phyloP scores from a whole-genome alignment of 169 alveolate species.

The Cryptosporidium ryanae region DNA sequence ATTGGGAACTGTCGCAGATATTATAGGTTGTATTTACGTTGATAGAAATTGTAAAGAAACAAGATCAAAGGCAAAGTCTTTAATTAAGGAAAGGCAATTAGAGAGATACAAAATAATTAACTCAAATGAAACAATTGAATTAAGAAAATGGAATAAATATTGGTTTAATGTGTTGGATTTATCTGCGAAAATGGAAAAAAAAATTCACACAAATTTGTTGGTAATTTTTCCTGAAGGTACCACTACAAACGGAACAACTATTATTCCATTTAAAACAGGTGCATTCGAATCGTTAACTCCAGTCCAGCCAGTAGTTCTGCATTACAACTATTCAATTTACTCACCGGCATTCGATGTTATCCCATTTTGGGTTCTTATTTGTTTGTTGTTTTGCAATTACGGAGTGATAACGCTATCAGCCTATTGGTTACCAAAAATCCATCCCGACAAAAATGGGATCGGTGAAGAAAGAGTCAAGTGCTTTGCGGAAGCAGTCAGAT shows the following conservation, averaged over 20 bases:
- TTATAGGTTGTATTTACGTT: constrained; percentile 57
- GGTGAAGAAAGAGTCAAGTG: too few species aligned
- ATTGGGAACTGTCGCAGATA: constrained; percentile 50
- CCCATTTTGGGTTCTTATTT: constrained; percentile 54
- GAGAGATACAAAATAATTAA: constrained; percentile 11
- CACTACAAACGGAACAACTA: constrained; percentile 82
- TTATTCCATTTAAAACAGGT: constrained; percentile 84
- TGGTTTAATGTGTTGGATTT: not conserved
- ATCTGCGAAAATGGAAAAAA: not conserved
- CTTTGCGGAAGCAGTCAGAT: too few species aligned
- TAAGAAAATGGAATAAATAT: not conserved
- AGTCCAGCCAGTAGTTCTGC: constrained; percentile 78
- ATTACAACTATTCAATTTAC: constrained; percentile 11
- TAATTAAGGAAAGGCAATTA: constrained; percentile 21
- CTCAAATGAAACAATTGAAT: not conserved
- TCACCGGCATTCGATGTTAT: constrained; percentile 62
- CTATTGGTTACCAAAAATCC: constrained; percentile 38
- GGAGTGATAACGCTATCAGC: constrained; percentile 51
- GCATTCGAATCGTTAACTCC: constrained; percentile 82
- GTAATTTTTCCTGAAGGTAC: constrained; percentile 88
- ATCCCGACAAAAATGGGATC: not conserved
- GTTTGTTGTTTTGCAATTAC: constrained; percentile 41
- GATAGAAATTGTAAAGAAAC: constrained; percentile 67
- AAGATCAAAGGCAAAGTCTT: constrained; percentile 15
- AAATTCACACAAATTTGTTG: constrained; percentile 73